Evolutionary conservation across 176 grass and related monocot genomes (phyloP), one percentile per base, ranked within the genome.

Genomic region (Zea luxurians): DNA sequence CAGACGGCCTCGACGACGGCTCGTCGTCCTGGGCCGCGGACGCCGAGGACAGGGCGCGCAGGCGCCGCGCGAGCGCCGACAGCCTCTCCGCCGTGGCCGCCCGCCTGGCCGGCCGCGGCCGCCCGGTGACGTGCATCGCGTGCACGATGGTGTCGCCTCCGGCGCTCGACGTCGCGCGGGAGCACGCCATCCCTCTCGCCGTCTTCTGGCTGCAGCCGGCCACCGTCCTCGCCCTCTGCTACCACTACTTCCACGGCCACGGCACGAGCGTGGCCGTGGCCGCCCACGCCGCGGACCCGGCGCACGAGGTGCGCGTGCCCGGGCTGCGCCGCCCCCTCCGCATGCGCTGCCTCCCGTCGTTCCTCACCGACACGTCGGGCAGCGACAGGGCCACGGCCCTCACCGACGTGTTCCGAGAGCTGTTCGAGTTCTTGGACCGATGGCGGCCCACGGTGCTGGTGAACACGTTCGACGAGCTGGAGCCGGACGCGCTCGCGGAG

Each of bases 161-260:
- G 49, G 68, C 55, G 1, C 72, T 49, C 16, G 88, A 88, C 15
- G 83, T 91, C 7, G 86, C 83, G 0, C 52, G 55, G 16, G 13
- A 68, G 43, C 80, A 11, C 15, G 73, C 44, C 37, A 16, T 89
- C 64, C 89, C 80, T 4, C 40, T 50, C 13, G 80, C 63, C 2
- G 55, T 89, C 7, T 89, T 64, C 77, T 94, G 86, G 92, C 71
- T 89, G 35, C 92, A 94, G 80, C 86, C 86, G 17, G 88, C 80
- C 2, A 71, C 72, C 10, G 36, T 86, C 3, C 74, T 93, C 0
- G 80, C 86, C 2, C 5, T 78, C 11, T 67, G 70, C 53, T 88
- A 88, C 76, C 85, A 86, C 78, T 93, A 90, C 74, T 86, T 75
- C 83, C 91, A 88, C 7, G 83, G 88, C 13, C 80, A 74, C 58